These are phyloP conservation scores for Alternaria sp. DNA, from an alignment of 2,329 filamentous ascomycete genomes.

Conservation along the genomic window DNA sequence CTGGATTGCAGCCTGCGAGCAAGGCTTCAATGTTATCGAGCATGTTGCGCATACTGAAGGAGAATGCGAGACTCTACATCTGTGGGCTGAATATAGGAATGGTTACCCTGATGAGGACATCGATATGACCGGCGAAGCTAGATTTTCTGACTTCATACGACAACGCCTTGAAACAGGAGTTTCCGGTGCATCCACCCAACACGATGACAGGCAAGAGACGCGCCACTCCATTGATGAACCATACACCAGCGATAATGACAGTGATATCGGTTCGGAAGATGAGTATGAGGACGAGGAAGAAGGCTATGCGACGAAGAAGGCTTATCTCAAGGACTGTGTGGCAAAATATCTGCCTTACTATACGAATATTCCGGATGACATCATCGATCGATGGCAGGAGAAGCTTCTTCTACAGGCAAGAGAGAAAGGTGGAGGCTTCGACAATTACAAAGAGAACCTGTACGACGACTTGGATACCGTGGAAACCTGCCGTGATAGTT, in stretches of 20 bases:
- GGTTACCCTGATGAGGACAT: not conserved
- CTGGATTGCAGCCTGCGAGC: not conserved
- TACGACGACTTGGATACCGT: not conserved
- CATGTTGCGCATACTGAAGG: not conserved
- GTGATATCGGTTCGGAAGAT: not conserved
- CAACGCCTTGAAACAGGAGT: not conserved
- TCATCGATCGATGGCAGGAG: not conserved
- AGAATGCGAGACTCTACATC: not conserved
- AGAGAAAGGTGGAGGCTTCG: not conserved
- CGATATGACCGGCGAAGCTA: not conserved
- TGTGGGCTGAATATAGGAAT: not conserved
- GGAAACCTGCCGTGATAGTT: not conserved
- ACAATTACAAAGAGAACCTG: not conserved
- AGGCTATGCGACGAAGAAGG: not conserved
- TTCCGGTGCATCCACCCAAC: not conserved
- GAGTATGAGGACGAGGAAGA: not conserved
- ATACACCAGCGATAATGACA: not conserved
- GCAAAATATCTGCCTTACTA: not conserved
- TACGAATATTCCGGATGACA: not conserved
- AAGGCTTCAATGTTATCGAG: not conserved
- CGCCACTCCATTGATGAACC: not conserved
- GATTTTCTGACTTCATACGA: not conserved
- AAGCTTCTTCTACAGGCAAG: not conserved
- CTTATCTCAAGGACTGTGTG: not conserved
- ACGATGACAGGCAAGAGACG: not conserved